Base-by-base conservation (phyloP, 2,329 filamentous ascomycete genomes). In the Acephala macrosclerotiorum region DNA sequence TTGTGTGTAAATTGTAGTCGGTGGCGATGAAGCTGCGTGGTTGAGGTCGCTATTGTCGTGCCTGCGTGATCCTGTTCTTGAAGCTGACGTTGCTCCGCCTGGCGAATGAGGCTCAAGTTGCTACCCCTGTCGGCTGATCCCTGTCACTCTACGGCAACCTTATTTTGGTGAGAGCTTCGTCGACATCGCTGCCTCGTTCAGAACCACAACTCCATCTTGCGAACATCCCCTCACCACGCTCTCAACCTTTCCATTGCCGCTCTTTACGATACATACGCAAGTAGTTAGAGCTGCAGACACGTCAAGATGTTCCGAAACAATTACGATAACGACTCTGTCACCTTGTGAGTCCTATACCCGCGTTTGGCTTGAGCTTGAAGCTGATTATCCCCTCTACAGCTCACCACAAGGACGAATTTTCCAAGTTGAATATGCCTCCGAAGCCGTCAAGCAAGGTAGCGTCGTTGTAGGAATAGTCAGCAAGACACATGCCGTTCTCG, bases 281-380 rank as follows among this genome's bases (percentile, higher is more conserved):
- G 58, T 63, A 70, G 62, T 63, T 66, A 55, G 63, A 70, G 68
- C 69, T 70, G 64, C 65, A 53, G 11, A 63, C 22, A 66, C 58
- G 74, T 72, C 86, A 89, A 77, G 77, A 98, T 99, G 96, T 99
- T 99, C 85, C 89, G 96, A 83, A 99, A 99, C 87, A 98, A 98
- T 83, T 99, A 99, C 87, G 96, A 99, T 85, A 99, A 99, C 89
- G 96, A 99, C 83, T 97, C 95, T 70, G 94, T 98, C 83, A 99
- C 96, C 83, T 99, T 98, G 94, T 97, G 87, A 83, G 90, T 82
- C 77, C 45, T 29, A 20, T 29, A 38, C 38, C 51, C 26, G 60
- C 57, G 58, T 60, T 57, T 60, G 47, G 29, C 57, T 36, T 45
- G 20, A 29, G 33, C n/a, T 26, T 35, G 22, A 59, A 51, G 59